Conservation (phyloP, 371 early-diverging fungal genomes). For the Blakeslea trispora region DNA sequence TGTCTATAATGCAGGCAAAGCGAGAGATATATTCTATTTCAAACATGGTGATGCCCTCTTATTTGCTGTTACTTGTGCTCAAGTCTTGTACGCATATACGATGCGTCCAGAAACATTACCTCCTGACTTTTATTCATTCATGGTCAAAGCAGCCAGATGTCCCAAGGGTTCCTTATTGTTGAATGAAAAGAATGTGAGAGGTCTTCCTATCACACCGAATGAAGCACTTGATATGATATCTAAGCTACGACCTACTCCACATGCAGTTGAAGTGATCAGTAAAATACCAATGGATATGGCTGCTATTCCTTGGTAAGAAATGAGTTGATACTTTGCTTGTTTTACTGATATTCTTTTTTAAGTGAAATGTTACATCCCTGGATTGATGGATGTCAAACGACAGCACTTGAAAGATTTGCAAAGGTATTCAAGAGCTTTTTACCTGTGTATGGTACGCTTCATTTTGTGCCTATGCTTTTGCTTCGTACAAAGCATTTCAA, state of each 20-base stretch:
- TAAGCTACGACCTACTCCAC: constrained; percentile 47
- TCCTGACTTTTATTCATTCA: constrained; percentile 67
- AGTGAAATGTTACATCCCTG: constrained; percentile 67
- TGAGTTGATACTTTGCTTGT: background rate
- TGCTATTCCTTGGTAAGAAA: constrained; percentile 45
- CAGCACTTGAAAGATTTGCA: constrained; percentile 49
- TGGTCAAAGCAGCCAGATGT: constrained; percentile 66
- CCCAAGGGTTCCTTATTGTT: constrained; percentile 53
- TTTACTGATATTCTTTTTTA: constrained; percentile 17
- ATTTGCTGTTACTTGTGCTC: constrained; percentile 61
- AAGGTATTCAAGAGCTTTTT: constrained; percentile 59
- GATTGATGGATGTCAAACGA: constrained; percentile 54
- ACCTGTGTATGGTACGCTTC: constrained; percentile 74
- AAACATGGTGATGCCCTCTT: constrained; percentile 66
- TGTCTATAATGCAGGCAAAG: constrained; percentile 61
- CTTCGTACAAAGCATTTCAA: constrained; percentile 56
- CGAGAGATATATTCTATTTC: constrained; percentile 62
- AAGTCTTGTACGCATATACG: constrained; percentile 68
- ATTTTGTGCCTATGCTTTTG: constrained; percentile 69
- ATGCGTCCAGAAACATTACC: constrained; percentile 68
- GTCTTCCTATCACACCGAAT: constrained; percentile 46
- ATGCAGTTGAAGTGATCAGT: constrained; percentile 40
- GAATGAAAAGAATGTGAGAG: constrained; percentile 55
- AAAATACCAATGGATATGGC: constrained; percentile 28
- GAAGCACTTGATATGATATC: constrained; percentile 42